Evolutionary conservation across 2,329 filamentous ascomycete species (phyloP), one percentile per base, ranked within the genome.

Genomic region (Cytospora piceae): DNA sequence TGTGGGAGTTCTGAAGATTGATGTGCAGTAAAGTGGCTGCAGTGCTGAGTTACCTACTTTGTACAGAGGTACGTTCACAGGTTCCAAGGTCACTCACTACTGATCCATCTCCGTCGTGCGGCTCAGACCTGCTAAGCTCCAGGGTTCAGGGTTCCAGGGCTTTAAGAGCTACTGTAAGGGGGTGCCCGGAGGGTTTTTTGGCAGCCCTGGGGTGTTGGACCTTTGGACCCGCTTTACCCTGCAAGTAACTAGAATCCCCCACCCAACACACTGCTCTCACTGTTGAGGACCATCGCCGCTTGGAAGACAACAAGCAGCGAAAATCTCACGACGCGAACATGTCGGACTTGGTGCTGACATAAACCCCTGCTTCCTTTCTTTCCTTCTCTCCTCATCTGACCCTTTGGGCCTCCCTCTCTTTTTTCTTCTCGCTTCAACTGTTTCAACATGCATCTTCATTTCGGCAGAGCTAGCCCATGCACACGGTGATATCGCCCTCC

Each of bases 401-500:
- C 7, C 8, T 57, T 29, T 29, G 37, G 11, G 12, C 37, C 37
- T 34, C 52, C 20, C 31, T 27, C n/a, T 49, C n/a, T 24, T 22
- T 11, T 22, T 11, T 2, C n/a, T 14, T 24, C 3, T 8, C 20
- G 11, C 46, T 22, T 46, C 12, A 15, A 37, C 22, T 20, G 20
- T n/a, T 49, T 51, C 53, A 63, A 57, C n/a, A 63, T 63, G 60
- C 53, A 57, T 46, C 37, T 57, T 49, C n/a, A 11, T 24, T 24
- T 49, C 5, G n/a, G 11, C 39, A 57, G 20, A 39, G 56, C 39
- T n/a, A 49, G 39, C 53, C 53, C 39, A 14, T 51, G 42, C 56
- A 53, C 61, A 52, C 61, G 22, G 53, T 63, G 61, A 63, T 46
- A 63, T 55, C 42, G 29, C 39, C 29, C 61, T 42, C 42, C 22